These are phyloP conservation scores for Cercospora brassicicola DNA, from an alignment of 2,329 filamentous ascomycete species.

Conservation along the genomic window DNA sequence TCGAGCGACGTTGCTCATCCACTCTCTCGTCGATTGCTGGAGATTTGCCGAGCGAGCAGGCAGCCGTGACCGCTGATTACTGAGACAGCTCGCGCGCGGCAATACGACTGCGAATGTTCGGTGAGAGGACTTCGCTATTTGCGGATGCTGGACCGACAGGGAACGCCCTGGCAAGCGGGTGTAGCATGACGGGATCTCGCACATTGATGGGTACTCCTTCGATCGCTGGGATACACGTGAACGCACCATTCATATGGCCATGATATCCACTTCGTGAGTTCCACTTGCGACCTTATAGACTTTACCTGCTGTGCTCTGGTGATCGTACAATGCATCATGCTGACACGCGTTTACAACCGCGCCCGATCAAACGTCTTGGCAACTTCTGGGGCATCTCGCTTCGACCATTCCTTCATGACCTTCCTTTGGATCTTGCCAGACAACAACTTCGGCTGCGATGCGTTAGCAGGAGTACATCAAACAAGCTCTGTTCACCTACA, in stretches of 20 bases:
- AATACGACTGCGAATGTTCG: conserved; percentile 31
- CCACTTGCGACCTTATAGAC: neutral
- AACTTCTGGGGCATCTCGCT: conserved; percentile 50
- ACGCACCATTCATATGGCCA: neutral
- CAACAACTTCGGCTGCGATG: conserved; percentile 51
- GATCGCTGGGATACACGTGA: neutral
- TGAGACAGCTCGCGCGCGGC: neutral
- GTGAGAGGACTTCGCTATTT: conserved; percentile 42
- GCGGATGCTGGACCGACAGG: neutral
- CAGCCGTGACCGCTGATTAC: neutral
- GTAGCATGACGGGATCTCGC: neutral
- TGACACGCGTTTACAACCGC: conserved; percentile 45
- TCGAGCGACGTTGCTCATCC: neutral
- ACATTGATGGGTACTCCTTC: neutral
- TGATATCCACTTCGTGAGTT: neutral
- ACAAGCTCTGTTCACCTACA: conserved; percentile 14
- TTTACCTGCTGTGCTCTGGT: neutral
- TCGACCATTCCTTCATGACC: conserved; percentile 58
- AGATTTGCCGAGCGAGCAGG: neutral
- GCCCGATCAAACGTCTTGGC: conserved; percentile 26
- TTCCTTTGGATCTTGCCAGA: conserved; percentile 61
- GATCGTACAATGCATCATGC: conserved; percentile 39
- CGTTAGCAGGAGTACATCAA: conserved; percentile 1
- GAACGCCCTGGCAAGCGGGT: neutral
- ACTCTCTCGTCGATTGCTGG: neutral